phyloP scores from a whole-genome alignment of 2,329 filamentous ascomycete species.

The Hirsutella rhossiliensis region DNA sequence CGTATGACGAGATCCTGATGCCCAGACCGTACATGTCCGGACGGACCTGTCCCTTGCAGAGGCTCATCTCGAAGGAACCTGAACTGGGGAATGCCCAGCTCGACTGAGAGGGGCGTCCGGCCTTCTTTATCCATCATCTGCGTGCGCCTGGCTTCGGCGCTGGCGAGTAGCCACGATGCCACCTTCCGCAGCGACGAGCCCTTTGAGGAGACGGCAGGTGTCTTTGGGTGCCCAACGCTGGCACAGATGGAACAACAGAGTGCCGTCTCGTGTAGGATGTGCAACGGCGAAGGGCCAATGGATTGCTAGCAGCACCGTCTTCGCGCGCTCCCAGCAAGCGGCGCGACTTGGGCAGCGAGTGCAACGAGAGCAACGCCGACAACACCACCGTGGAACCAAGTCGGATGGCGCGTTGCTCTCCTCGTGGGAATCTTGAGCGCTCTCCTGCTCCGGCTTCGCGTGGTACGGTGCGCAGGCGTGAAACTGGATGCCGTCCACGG shows the following conservation, averaged over 20 bases:
- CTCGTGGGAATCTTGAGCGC: background rate
- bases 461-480: too few species aligned
- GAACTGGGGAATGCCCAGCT: background rate
- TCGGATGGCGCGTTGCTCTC: background rate
- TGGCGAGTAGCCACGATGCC: background rate
- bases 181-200: background rate
- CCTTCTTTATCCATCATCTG: background rate
- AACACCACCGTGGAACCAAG: background rate
- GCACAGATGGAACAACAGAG: background rate
- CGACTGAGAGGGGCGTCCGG: background rate
- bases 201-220: background rate
- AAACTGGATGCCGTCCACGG: too few species aligned
- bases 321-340: background rate
- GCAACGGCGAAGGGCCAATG: background rate
- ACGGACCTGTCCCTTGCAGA: background rate
- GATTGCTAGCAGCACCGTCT: background rate
- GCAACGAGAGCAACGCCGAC: background rate
- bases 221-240: background rate
- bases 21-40: conserved; percentile 3
- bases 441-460: too few species aligned
- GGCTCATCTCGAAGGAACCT: background rate
- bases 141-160: background rate
- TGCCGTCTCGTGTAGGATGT: background rate
- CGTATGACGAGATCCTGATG: conserved; percentile 3
- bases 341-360: background rate